phyloP scores from a whole-genome alignment of 164 flowering plant species.

The Vitis riparia region DNA sequence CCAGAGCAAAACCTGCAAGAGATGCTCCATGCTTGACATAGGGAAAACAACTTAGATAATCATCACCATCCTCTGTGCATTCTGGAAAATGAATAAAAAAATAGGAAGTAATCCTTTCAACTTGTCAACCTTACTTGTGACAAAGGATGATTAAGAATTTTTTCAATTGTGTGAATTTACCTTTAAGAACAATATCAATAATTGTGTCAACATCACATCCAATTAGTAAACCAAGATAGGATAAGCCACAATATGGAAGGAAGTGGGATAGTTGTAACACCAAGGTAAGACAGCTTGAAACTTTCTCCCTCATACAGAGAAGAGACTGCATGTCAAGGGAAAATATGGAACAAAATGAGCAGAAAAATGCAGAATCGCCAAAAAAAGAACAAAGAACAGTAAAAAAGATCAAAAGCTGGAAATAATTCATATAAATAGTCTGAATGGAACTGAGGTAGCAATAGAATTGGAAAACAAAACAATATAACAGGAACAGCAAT shows the following conservation, averaged over 20 bases:
- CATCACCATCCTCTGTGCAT: conserved; percentile 51
- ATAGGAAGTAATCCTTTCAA: background rate
- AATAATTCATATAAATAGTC: background rate
- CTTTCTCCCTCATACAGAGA: conserved; percentile 39
- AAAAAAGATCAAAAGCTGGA: background rate
- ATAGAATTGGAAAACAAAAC: background rate
- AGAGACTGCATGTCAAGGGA: conserved; percentile 50
- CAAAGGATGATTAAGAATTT: no score
- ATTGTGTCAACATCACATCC: conserved; percentile 52
- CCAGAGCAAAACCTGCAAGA: conserved; percentile 57
- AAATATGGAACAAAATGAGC: no score
- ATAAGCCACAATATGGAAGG: conserved; percentile 57
- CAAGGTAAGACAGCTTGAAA: conserved; percentile 33
- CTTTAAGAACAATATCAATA: conserved; percentile 33
- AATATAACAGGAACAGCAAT: conserved; percentile 2
- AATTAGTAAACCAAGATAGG: conserved; percentile 65
- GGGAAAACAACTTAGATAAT: conserved; percentile 48
- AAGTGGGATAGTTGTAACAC: conserved; percentile 46
- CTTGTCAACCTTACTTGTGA: no score
- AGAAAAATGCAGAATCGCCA: no score
- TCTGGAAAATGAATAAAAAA: conserved; percentile 5
- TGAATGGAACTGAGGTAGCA: background rate
- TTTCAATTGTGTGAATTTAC: conserved; percentile 29
- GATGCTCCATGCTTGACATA: conserved; percentile 69
- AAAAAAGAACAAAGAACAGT: no score